phyloP scores from a whole-genome alignment of 768 basidiomycete species.

The Tricholoma bakamatsutake region DNA sequence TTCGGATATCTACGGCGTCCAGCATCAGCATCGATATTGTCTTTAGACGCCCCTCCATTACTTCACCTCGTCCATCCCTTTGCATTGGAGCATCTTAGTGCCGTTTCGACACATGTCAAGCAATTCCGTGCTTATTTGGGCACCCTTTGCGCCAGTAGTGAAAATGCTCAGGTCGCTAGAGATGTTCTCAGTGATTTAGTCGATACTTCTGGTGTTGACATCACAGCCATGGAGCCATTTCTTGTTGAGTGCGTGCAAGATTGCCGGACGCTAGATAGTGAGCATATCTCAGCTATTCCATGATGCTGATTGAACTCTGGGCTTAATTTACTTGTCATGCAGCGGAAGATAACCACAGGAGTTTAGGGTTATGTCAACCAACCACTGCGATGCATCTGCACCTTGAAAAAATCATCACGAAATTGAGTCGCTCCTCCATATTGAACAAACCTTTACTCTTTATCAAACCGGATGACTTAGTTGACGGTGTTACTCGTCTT shows the following conservation, averaged over 20 bases:
- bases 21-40: conserved; percentile 5
- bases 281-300: conserved; percentile 6
- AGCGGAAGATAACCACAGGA: conserved; percentile 48
- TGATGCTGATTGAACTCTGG: background rate
- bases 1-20: background rate
- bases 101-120: conserved; percentile 50
- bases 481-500: conserved; percentile 51
- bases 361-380: conserved; percentile 58
- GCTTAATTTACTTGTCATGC: background rate
- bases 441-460: conserved; percentile 65
- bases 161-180: conserved; percentile 60
- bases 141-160: conserved; percentile 48
- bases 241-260: conserved; percentile 35
- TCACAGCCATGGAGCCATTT: conserved; percentile 43
- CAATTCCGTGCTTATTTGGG: conserved; percentile 50
- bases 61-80: conserved; percentile 62
- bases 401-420: conserved; percentile 38
- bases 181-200: conserved; percentile 58
- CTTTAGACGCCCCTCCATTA: conserved; percentile 35
- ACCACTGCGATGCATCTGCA: conserved; percentile 36
- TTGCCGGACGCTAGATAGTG: conserved; percentile 28
- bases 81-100: conserved; percentile 43
- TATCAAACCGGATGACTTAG: conserved; percentile 65
- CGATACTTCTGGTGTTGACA: conserved; percentile 58
- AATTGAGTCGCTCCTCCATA: conserved; percentile 41